These are phyloP conservation scores for Hamamelis virginiana DNA, from an alignment of 164 flowering plant species.

Conservation along the genomic window DNA sequence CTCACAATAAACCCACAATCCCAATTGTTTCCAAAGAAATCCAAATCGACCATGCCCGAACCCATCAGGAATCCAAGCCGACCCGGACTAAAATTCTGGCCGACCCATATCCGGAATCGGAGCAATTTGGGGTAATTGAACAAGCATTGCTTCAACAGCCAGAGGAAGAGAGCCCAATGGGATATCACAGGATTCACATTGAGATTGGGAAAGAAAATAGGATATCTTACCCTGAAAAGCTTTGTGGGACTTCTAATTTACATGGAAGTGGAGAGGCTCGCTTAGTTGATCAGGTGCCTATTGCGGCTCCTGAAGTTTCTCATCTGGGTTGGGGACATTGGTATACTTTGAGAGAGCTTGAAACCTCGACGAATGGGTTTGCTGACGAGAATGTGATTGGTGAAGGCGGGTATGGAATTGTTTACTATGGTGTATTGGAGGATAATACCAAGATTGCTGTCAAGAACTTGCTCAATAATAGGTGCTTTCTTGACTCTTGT, in stretches of 20 bases:
- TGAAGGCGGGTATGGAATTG: conserved; percentile 83
- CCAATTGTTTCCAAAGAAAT: conserved; percentile 62
- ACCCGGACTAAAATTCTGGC: conserved; percentile 19
- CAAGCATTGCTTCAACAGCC: conserved; percentile 34
- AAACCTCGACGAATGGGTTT: conserved; percentile 55
- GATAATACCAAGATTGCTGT: conserved; percentile 57
- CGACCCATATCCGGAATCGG: conserved; percentile 42
- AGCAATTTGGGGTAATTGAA: conserved; percentile 19
- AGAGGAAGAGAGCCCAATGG: conserved; percentile 40
- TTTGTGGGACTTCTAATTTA: conserved; percentile 26
- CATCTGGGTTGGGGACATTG: conserved; percentile 89
- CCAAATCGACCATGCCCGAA: conserved; percentile 39
- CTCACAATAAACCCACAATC: conserved; percentile 28
- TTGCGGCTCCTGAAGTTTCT: conserved; percentile 57
- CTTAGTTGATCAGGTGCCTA: conserved; percentile 29
- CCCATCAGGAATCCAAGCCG: conserved; percentile 10
- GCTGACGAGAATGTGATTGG: conserved; percentile 66
- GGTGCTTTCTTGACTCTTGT: conserved; percentile 31
- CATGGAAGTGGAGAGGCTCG: conserved; percentile 44
- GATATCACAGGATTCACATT: conserved; percentile 46
- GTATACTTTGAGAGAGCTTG: conserved; percentile 77
- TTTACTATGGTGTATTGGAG: conserved; percentile 56
- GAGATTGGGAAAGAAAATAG: conserved; percentile 58
- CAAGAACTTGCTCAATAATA: conserved; percentile 75
- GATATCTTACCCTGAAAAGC: conserved; percentile 43